A percentile compares a stretch with the other conserved stretches of the same genome.
Evolutionary conservation across 2,329 filamentous ascomycete genomes (phyloP).

Genomic region (Nigrospora sphaerica): DNA sequence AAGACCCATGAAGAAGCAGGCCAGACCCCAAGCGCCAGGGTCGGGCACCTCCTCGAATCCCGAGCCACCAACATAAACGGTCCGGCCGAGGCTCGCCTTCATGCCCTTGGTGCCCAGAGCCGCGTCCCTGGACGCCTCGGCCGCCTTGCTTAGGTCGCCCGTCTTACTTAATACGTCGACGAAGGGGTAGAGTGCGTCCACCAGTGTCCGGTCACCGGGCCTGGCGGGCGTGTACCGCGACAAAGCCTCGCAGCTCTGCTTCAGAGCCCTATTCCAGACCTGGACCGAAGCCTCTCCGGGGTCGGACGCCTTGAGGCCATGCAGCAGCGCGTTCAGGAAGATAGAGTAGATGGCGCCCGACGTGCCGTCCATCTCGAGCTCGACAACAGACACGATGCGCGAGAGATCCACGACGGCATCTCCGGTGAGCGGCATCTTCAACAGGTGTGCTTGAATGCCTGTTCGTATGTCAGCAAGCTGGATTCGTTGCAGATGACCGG

Average conservation of each 20-base stretch:
- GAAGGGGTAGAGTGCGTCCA: slow-evolving; percentile 88
- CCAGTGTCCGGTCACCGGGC: slow-evolving; percentile 80
- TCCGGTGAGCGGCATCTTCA: slow-evolving; percentile 35
- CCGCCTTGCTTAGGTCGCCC: slow-evolving; percentile 64
- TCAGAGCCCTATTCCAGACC: slow-evolving; percentile 58
- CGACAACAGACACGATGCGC: slow-evolving; percentile 45
- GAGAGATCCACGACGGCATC: slow-evolving; percentile 47
- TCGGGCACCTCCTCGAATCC: slow-evolving; percentile 62
- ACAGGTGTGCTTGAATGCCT: slow-evolving; percentile 47
- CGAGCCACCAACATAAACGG: slow-evolving; percentile 73
- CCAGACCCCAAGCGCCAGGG: slow-evolving; percentile 66
- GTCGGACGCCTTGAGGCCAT: slow-evolving; percentile 42
- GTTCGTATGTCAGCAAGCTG: neutral
- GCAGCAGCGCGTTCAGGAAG: slow-evolving; percentile 79
- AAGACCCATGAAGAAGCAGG: slow-evolving; percentile 74
- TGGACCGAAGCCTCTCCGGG: slow-evolving; percentile 29
- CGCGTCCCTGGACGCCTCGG: slow-evolving; percentile 65
- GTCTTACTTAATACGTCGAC: slow-evolving; percentile 62
- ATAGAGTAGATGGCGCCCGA: slow-evolving; percentile 64
- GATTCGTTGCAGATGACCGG: neutral
- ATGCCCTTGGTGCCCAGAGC: slow-evolving; percentile 85
- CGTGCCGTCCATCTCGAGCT: slow-evolving; percentile 54
- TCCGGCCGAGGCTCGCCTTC: slow-evolving; percentile 78
- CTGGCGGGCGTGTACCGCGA: slow-evolving; percentile 82
- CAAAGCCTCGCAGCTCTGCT: slow-evolving; percentile 63